Evolutionary conservation across 2,329 filamentous ascomycete genomes (phyloP), one percentile per base, ranked within the genome.

Genomic region (Microdochium bolleyi): DNA sequence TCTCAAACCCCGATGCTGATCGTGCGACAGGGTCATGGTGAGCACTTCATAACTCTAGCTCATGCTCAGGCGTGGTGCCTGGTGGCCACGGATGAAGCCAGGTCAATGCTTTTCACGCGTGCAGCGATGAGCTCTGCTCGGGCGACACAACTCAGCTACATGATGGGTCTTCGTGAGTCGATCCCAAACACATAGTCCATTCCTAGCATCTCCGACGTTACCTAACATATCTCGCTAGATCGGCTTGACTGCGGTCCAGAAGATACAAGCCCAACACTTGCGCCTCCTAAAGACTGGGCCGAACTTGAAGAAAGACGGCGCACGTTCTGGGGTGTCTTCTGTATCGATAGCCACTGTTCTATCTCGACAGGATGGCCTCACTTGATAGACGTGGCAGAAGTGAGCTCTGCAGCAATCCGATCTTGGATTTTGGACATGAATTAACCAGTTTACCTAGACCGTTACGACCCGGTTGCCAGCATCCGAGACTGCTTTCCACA

Each of bases 281-380:
- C 82, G 3, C 85, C 89, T 1, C 77, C 90, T 0, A 81, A 79
- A 60, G 88, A 90, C 62, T 95, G 89, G 89, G 84, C 82, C 1
- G 92, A 96, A 62, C 73, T 79, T 32, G 87, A 89, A 67, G 92
- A 97, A 67, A 79, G 92, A 51, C 79, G 92, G 54, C 79, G 92
- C 58, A 85, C 88, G 0, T 95, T 96, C 60, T 96, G 92, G 92
- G 82, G 85, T 58, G 79, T 84, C 1, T 96, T 92, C 62, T 87
- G 85, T 58, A 78, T 88, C 44, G 92, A 96, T 66, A 81, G 88
- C 24, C 95, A 95, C 69, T 86, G 89, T 2, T 90, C 87, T 61
- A 88, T 95, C 51, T 90, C 89, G 13, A 95, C 91, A 3, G 92
- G 92, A 2, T 96, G 92, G 92, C 89, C 92, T 0, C 86, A 89